Evolutionary conservation across 352 stramenopile genomes (phyloP).

Genomic region (Phytophthora hybrid): DNA sequence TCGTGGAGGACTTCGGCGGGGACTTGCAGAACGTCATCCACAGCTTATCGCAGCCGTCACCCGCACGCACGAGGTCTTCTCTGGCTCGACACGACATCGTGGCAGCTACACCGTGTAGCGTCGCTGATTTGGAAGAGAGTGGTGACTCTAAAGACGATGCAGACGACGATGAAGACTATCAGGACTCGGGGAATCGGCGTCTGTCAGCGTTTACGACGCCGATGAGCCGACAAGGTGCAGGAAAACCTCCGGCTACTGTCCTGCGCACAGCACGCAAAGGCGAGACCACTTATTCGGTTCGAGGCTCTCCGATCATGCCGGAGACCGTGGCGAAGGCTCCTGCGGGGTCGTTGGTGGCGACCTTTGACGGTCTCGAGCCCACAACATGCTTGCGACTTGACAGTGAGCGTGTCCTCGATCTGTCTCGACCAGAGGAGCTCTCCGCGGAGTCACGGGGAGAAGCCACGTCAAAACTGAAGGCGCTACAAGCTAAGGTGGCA

Average conservation of each 20-base stretch:
- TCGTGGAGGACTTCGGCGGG: slow-evolving; percentile 81
- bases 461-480: slow-evolving; percentile 69
- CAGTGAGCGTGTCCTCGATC: slow-evolving; percentile 63
- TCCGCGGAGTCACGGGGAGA: slow-evolving; percentile 64
- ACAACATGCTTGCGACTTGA: slow-evolving; percentile 69
- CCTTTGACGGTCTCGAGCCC: slow-evolving; percentile 59
- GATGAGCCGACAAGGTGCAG: slow-evolving; percentile 31
- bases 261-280: slow-evolving; percentile 76
- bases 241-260: slow-evolving; percentile 43
- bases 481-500: slow-evolving; percentile 75
- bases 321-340: slow-evolving; percentile 66
- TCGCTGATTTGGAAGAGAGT: slow-evolving; percentile 28
- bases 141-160: slow-evolving; percentile 14
- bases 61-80: slow-evolving; percentile 18
- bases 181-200: slow-evolving; percentile 24
- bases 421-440: slow-evolving; percentile 71
- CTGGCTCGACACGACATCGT: slow-evolving; percentile 46
- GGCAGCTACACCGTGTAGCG: slow-evolving; percentile 49
- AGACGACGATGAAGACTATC: slow-evolving; percentile 16
- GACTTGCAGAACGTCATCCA: slow-evolving; percentile 78
- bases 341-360: slow-evolving; percentile 63
- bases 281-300: slow-evolving; percentile 75
- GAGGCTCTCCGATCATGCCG: slow-evolving; percentile 73
- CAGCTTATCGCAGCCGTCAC: slow-evolving; percentile 54
- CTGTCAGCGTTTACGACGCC: slow-evolving; percentile 57